Conservation (phyloP, 768 basidiomycete genomes). For the Lactarius psammicola region DNA sequence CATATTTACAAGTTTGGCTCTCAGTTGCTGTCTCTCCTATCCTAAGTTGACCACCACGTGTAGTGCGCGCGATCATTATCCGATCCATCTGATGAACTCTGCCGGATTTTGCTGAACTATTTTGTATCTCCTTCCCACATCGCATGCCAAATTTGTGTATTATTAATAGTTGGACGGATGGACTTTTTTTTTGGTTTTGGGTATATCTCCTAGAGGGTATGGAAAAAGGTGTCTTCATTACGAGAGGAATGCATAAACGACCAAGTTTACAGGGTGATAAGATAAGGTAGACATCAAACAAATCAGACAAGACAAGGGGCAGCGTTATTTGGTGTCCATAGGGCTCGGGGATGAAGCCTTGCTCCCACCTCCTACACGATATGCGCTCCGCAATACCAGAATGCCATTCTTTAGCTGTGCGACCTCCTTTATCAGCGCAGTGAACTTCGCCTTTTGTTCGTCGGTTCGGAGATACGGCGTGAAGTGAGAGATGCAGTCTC, state of each 20-base stretch:
- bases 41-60: slow-evolving; percentile 19
- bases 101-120: slow-evolving; percentile 3
- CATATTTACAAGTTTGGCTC: slow-evolving; percentile 23
- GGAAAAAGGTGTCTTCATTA: slow-evolving; percentile 1
- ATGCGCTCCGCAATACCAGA: slow-evolving; percentile 44
- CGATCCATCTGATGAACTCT: slow-evolving; percentile 19
- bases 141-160: slow-evolving; percentile 19
- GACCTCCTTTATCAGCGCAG: slow-evolving; percentile 76
- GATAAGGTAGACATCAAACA: slow-evolving; percentile 5
- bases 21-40: slow-evolving; percentile 1
- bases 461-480: slow-evolving; percentile 69
- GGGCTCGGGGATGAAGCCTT: slow-evolving; percentile 23
- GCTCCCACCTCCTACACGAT: slow-evolving; percentile 22
- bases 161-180: slow-evolving; percentile 22
- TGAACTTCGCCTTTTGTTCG: slow-evolving; percentile 70
- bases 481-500: slow-evolving; percentile 79
- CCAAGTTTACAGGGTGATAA: slow-evolving; percentile 12
- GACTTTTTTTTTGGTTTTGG: not conserved
- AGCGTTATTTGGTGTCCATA: slow-evolving; percentile 18
- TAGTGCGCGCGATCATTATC: slow-evolving; percentile 20
- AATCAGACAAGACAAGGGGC: not conserved
- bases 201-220: not conserved
- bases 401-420: slow-evolving; percentile 68
- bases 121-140: slow-evolving; percentile 21
- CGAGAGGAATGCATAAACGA: slow-evolving; percentile 7